These are phyloP conservation scores for Cladosporium velox DNA, from an alignment of 2,329 filamentous ascomycete genomes.

Conservation along the genomic window DNA sequence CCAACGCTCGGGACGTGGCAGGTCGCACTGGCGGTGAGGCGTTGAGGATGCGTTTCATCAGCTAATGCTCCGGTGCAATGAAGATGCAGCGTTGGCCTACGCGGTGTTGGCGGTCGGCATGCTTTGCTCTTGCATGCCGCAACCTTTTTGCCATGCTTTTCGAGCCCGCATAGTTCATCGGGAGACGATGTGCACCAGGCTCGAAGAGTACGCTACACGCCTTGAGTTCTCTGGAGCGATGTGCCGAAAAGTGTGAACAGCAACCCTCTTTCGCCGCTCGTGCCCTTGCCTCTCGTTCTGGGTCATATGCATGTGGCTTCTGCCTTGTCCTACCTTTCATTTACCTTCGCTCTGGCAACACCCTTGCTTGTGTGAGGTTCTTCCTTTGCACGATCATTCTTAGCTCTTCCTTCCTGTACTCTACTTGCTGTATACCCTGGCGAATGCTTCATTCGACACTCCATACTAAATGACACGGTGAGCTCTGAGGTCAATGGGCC, in stretches of 20 bases:
- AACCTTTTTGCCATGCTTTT: not conserved
- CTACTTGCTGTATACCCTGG: slow-evolving; percentile 13
- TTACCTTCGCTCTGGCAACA: slow-evolving; percentile 2
- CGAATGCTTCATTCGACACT: slow-evolving; percentile 5
- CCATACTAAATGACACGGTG: slow-evolving; percentile 20
- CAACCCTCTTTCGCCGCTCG: slow-evolving; percentile 2
- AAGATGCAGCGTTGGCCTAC: slow-evolving; percentile 6
- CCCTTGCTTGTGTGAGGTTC: slow-evolving; percentile 12
- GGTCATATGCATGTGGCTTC: slow-evolving; percentile 14
- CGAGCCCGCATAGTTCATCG: not conserved
- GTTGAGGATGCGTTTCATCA: slow-evolving; percentile 13
- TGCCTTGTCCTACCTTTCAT: slow-evolving; percentile 20
- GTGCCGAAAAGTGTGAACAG: not conserved
- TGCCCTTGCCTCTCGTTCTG: slow-evolving; percentile 15
- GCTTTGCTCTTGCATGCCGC: slow-evolving; percentile 12
- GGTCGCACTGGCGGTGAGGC: slow-evolving; percentile 13
- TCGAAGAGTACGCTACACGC: not conserved
- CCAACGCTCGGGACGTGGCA: slow-evolving; percentile 19
- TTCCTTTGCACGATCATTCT: not conserved
- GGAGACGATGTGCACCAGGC: not conserved
- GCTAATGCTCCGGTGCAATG: slow-evolving; percentile 14
- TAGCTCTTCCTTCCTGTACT: slow-evolving; percentile 14
- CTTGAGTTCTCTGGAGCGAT: not conserved
- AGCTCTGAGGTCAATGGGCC: slow-evolving; percentile 35
- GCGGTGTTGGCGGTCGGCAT: slow-evolving; percentile 11